A percentile compares a stretch with the other conserved stretches of the same genome.
Evolutionary conservation across 1,139 yeast species (phyloP).

Genomic region (Wickerhamomyces sp.): DNA sequence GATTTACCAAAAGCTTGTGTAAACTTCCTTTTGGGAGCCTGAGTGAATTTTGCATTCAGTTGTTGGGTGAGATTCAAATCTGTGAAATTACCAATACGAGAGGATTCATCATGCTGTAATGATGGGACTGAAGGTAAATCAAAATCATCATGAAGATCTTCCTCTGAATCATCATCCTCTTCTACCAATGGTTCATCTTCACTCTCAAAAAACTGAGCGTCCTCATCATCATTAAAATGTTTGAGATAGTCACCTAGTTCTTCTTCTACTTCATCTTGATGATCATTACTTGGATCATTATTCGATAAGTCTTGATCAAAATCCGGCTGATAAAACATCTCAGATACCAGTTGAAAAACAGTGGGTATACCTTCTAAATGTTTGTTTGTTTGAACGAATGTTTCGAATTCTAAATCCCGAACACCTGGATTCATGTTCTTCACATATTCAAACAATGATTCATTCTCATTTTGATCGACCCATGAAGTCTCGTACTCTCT

Average conservation of each 20-base stretch:
- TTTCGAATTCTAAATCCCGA: slow-evolving; percentile 5
- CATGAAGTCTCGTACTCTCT: slow-evolving; percentile 25
- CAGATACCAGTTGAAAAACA: slow-evolving; percentile 21
- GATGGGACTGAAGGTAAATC: not conserved
- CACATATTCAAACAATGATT: slow-evolving; percentile 28
- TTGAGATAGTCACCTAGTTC: slow-evolving; percentile 7
- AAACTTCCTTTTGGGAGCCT: slow-evolving; percentile 1
- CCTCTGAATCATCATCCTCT: slow-evolving; percentile 2
- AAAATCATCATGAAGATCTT: not conserved
- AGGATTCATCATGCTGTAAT: not conserved
- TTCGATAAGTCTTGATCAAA: slow-evolving; percentile 10
- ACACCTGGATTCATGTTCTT: slow-evolving; percentile 14
- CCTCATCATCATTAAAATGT: slow-evolving; percentile 3
- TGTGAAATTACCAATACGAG: slow-evolving; percentile 1
- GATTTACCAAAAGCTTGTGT: slow-evolving; percentile 2
- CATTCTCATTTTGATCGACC: slow-evolving; percentile 35
- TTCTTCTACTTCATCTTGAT: slow-evolving; percentile 14
- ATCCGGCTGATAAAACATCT: slow-evolving; percentile 25
- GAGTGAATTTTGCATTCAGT: slow-evolving; percentile 1
- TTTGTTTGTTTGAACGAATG: slow-evolving; percentile 15
- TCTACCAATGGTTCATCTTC: slow-evolving; percentile 8
- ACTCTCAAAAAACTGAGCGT: slow-evolving; percentile 6
- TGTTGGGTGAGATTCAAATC: slow-evolving; percentile 12
- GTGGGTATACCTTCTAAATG: slow-evolving; percentile 14
- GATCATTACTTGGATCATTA: slow-evolving; percentile 3